Conservation (phyloP, 495 filamentous ascomycete genomes). For the Neurospora sp. region DNA sequence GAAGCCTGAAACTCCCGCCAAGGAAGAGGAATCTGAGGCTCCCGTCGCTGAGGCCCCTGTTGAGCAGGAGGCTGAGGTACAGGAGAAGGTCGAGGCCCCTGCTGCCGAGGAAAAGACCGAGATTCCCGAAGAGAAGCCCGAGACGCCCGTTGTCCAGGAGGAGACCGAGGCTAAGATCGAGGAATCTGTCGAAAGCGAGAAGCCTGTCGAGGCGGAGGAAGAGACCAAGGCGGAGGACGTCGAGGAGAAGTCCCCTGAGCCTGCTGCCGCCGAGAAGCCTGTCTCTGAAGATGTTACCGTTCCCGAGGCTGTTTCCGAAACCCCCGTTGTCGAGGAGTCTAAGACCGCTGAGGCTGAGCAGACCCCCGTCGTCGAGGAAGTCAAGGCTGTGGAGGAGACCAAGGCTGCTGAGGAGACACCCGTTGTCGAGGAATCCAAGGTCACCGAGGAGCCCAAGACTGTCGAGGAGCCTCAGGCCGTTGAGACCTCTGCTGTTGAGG, state of each 20-base stretch:
- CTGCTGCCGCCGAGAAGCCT: background rate
- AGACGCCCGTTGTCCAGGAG: background rate
- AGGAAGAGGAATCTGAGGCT: background rate
- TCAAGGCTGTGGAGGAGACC: background rate
- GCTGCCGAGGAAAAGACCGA: slow-evolving; percentile 1
- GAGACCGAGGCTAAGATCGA: background rate
- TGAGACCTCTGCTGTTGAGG: too few relatives aligned
- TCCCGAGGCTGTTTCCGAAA: background rate
- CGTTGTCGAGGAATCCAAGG: slow-evolving; percentile 6
- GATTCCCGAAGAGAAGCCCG: background rate
- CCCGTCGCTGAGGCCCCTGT: background rate
- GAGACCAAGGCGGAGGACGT: background rate
- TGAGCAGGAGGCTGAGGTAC: slow-evolving; percentile 1
- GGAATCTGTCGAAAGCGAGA: background rate
- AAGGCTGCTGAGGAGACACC: slow-evolving; percentile 5
- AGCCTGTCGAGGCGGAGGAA: background rate
- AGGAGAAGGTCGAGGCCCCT: background rate
- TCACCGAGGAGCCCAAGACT: background rate
- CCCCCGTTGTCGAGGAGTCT: slow-evolving; percentile 6
- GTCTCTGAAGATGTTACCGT: background rate
- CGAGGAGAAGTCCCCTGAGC: slow-evolving; percentile 4
- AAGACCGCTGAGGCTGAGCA: slow-evolving; percentile 7
- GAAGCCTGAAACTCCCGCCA: background rate
- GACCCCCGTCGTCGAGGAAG: slow-evolving; percentile 4
- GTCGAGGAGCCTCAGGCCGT: slow-evolving; percentile 6